These are phyloP conservation scores for Candida ficus DNA, from an alignment of 805 yeast genomes.

Conservation along the genomic window DNA sequence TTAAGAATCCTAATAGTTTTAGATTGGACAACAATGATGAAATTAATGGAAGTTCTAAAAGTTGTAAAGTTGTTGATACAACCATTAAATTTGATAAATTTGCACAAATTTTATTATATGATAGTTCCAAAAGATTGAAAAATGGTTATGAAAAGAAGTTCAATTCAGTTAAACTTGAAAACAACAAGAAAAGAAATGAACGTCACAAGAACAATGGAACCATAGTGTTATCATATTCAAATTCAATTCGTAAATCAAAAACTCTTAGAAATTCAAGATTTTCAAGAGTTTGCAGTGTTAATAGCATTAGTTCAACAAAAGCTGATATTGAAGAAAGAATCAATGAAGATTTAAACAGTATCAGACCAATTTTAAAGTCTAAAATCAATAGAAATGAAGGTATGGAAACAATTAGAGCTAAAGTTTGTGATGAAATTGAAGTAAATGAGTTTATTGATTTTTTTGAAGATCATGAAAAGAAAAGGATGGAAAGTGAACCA, in stretches of 20 bases:
- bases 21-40: neutral
- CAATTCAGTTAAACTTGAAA: constrained; percentile 15
- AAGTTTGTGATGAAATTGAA: constrained; percentile 33
- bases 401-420: constrained; percentile 32
- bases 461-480: constrained; percentile 32
- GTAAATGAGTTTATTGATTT: constrained; percentile 31
- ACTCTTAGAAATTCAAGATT: neutral
- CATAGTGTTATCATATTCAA: constrained; percentile 4
- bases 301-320: neutral
- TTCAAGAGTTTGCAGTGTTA: neutral
- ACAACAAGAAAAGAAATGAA: constrained; percentile 1
- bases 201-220: constrained; percentile 9
- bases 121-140: constrained; percentile 24
- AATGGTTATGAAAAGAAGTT: constrained; percentile 31
- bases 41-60: neutral
- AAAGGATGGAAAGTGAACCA: constrained; percentile 29
- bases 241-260: neutral
- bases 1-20: constrained; percentile 9
- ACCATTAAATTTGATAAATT: constrained; percentile 25
- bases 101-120: constrained; percentile 25
- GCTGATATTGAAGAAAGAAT: neutral
- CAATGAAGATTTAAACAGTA: neutral
- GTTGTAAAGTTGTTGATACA: constrained; percentile 1
- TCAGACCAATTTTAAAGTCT: constrained; percentile 34
- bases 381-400: constrained; percentile 30